A percentile compares a stretch with the other conserved stretches of the same genome.
phyloP scores from a whole-genome alignment of 768 basidiomycete genomes.

The Psilocybe cyanescens region DNA sequence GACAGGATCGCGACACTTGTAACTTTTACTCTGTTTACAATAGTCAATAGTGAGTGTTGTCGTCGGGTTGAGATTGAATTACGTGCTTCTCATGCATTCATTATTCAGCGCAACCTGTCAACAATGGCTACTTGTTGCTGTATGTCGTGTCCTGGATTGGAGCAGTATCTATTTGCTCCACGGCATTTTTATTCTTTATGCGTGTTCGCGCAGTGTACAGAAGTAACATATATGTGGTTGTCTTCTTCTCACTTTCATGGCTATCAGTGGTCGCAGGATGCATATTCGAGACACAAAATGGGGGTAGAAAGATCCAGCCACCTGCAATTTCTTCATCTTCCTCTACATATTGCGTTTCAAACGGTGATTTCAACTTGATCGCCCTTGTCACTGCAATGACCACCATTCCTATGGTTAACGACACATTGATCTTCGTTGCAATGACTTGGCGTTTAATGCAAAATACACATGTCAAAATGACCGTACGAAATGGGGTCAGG shows the following conservation, averaged over 20 bases:
- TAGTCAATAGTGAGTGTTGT: not conserved
- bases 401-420: slow-evolving; percentile 25
- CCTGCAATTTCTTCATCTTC: slow-evolving; percentile 22
- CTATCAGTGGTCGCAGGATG: slow-evolving; percentile 7
- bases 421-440: slow-evolving; percentile 33
- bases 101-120: not conserved
- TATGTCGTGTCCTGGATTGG: not conserved
- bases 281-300: not conserved
- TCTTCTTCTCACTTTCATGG: slow-evolving; percentile 8
- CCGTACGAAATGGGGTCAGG: slow-evolving; percentile 11
- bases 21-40: not conserved
- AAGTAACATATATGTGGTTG: not conserved
- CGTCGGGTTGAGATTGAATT: not conserved
- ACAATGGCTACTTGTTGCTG: not conserved
- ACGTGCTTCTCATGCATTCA: not conserved
- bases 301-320: not conserved
- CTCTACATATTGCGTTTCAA: slow-evolving; percentile 10
- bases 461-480: slow-evolving; percentile 10
- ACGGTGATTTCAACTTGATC: slow-evolving; percentile 13
- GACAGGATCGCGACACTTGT: not conserved
- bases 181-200: slow-evolving; percentile 11
- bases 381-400: slow-evolving; percentile 5
- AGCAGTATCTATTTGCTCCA: not conserved
- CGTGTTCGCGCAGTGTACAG: slow-evolving; percentile 6
- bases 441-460: slow-evolving; percentile 31